These are phyloP conservation scores for Amanita subjunquillea DNA, from an alignment of 768 basidiomycete genomes.

Conservation along the genomic window DNA sequence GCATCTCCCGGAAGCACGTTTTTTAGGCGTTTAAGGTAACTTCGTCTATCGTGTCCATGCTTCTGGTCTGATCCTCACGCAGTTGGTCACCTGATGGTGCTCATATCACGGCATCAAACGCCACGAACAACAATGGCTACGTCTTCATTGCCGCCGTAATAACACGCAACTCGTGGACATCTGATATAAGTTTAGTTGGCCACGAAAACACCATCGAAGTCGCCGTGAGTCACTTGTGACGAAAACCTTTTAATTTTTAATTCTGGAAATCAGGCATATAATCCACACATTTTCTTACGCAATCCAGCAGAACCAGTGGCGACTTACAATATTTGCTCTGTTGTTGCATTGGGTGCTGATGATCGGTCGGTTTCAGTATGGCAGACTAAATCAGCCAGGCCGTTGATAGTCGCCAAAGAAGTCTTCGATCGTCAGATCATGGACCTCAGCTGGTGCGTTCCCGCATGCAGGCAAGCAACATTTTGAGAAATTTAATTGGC, in stretches of 20 bases:
- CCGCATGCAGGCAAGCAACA: slow-evolving; percentile 1
- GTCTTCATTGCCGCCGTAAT: slow-evolving; percentile 98
- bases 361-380: slow-evolving; percentile 92
- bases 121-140: slow-evolving; percentile 91
- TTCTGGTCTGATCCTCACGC: background rate
- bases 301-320: slow-evolving; percentile 56
- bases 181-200: slow-evolving; percentile 89
- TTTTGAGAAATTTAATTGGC: background rate
- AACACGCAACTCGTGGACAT: slow-evolving; percentile 79
- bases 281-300: slow-evolving; percentile 88
- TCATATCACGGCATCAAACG: slow-evolving; percentile 94
- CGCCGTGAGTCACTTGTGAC: slow-evolving; percentile 44
- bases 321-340: slow-evolving; percentile 81
- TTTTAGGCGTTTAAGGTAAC: slow-evolving; percentile 79
- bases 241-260: background rate
- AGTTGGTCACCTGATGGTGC: slow-evolving; percentile 99
- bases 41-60: slow-evolving; percentile 3
- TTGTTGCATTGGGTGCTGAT: slow-evolving; percentile 89
- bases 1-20: slow-evolving; percentile 93
- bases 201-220: slow-evolving; percentile 97
- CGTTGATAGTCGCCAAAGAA: slow-evolving; percentile 87
- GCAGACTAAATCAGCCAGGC: slow-evolving; percentile 88
- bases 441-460: slow-evolving; percentile 84
- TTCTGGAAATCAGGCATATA: slow-evolving; percentile 56
- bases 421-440: slow-evolving; percentile 92